A percentile compares a stretch with the other conserved stretches of the same genome.
Evolutionary conservation across 2,329 filamentous ascomycete genomes (phyloP).

Genomic region (Hypomyces rosellus): DNA sequence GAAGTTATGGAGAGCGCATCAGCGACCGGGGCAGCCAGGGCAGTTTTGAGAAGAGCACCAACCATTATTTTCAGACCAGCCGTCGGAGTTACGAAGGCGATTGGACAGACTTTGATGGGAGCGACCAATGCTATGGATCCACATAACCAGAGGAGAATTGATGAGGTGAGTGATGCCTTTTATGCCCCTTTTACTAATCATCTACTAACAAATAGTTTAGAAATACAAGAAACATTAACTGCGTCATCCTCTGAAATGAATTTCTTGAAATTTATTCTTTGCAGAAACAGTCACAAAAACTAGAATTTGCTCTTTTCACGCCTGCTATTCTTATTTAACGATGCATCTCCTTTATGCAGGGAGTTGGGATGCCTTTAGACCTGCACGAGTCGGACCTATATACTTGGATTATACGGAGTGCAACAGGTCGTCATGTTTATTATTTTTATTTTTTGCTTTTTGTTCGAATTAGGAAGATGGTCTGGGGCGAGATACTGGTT

Average conservation of each 20-base stretch:
- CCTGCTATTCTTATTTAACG: not conserved
- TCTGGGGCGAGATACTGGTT: constrained; percentile 5
- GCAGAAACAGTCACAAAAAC: not conserved
- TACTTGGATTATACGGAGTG: not conserved
- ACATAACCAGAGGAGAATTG: constrained; percentile 69
- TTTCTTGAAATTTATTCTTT: not conserved
- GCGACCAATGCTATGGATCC: constrained; percentile 89
- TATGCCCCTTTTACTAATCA: not conserved
- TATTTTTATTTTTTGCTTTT: not conserved
- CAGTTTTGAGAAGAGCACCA: constrained; percentile 75
- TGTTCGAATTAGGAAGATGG: not conserved
- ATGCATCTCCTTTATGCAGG: not conserved
- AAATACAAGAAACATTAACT: constrained; percentile 37
- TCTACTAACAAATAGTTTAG: constrained; percentile 22
- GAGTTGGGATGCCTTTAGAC: not conserved
- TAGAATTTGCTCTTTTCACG: not conserved
- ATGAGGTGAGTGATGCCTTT: constrained; percentile 68
- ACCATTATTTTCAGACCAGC: constrained; percentile 88
- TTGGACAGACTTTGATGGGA: constrained; percentile 84
- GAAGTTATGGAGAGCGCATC: constrained; percentile 83
- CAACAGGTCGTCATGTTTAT: not conserved
- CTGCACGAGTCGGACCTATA: not conserved
- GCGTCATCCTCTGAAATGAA: not conserved
- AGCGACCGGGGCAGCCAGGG: constrained; percentile 72
- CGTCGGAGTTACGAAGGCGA: constrained; percentile 81